Conservation (phyloP, 139 green algal species). For the Chlamydomonas sp. region DNA sequence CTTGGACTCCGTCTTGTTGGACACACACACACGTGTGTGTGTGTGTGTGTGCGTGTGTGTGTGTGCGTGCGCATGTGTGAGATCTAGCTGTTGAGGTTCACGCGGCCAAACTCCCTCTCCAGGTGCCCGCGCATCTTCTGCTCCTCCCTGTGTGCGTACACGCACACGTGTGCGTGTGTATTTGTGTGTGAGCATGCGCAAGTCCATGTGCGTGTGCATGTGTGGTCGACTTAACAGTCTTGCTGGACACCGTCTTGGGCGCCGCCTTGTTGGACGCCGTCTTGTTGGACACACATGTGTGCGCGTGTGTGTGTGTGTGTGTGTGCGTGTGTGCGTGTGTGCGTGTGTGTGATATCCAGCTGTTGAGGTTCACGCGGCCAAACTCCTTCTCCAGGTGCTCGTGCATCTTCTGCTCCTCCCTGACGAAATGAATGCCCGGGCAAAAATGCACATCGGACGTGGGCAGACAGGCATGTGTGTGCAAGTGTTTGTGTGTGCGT, state of each 20-base stretch:
- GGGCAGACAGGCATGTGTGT: too few relatives aligned
- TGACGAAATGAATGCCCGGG: too few relatives aligned
- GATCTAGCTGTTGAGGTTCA: slow-evolving; percentile 12
- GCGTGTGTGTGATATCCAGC: background rate
- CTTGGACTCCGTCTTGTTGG: too few relatives aligned
- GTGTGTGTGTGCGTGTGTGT: background rate
- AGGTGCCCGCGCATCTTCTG: background rate
- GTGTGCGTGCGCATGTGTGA: too few relatives aligned
- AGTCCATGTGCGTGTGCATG: background rate
- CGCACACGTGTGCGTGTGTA: too few relatives aligned
- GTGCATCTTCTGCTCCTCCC: background rate
- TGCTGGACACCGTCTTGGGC: too few relatives aligned
- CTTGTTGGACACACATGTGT: too few relatives aligned
- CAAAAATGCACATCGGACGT: too few relatives aligned
- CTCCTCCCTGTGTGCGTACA: background rate
- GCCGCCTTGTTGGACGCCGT: too few relatives aligned
- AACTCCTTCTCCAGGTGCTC: slow-evolving; percentile 5
- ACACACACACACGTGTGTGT: too few relatives aligned
- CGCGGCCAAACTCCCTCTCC: slow-evolving; percentile 1
- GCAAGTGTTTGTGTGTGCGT: too few relatives aligned
- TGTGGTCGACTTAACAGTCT: too few relatives aligned
- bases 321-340: background rate
- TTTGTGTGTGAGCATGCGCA: background rate
- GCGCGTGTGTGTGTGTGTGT: background rate
- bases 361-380: slow-evolving; percentile 13